Evolutionary conservation across 2,329 filamentous ascomycete genomes (phyloP), one percentile per base, ranked within the genome.

Genomic region (Fusarium odoratissimum): DNA sequence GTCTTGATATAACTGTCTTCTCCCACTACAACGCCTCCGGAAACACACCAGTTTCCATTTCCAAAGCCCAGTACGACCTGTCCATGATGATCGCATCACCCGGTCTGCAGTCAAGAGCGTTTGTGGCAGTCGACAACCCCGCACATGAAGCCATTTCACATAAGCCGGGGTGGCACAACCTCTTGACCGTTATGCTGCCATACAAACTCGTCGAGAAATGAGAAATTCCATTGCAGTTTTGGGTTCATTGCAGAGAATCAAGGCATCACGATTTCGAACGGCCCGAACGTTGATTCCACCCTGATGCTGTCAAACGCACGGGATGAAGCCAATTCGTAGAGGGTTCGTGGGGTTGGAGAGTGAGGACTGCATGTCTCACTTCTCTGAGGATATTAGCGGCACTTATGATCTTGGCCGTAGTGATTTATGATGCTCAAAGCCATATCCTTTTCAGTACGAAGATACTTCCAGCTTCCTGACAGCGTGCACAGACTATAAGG

Each of bases 41-140:
- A 28, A n/a, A n/a, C n/a, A n/a, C n/a, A n/a, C n/a, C n/a, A n/a
- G 1, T 35, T 9, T 14, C 5, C 2, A n/a, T 13, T 9, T 35
- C 2, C 1, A 2, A 25, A 12, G n/a, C n/a, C 10, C 3, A 35
- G 2, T 16, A 8, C 21, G 0, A 1, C 2, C 4, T 13, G 0
- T 10, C 28, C 3, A 1, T 3, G 17, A 0, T 11, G 0, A 25
- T 33, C 1, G 3, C 14, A 46, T 5, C 30, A n/a, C 5, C 13
- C 30, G 4, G 14, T 48, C 54, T 48, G 19, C 17, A 12, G 33
- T 19, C 1, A 3, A 35, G 1, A 28, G 6, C 0, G 30, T 28
- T n/a, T 48, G 40, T 49, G 41, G 16, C 12, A 35, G 41, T 49
- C 6, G 30, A 57, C 10, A 4, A 30, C 40, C 31, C 54, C 54